Evolutionary conservation across 1,284 basidiomycete genomes (phyloP).

Genomic region (Apiotrichum akiyoshidainum): DNA sequence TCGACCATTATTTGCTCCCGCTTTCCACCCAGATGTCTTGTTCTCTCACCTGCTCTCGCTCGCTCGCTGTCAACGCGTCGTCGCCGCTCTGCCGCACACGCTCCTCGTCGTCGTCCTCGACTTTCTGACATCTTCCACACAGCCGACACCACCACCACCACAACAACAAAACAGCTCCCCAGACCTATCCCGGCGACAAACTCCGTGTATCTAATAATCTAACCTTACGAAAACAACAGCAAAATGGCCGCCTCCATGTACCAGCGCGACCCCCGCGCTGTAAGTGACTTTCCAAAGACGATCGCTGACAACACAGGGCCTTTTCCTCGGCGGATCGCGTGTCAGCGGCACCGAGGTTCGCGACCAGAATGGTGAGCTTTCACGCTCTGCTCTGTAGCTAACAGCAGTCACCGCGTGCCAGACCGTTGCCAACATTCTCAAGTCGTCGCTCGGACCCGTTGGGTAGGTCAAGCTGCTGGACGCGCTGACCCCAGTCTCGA

Average conservation of each 20-base stretch:
- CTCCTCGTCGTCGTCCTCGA: neutral
- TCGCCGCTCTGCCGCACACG: neutral
- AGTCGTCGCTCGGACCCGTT: conserved; percentile 91
- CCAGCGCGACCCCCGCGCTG: conserved; percentile 51
- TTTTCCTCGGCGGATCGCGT: conserved; percentile 89
- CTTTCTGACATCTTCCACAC: conserved; percentile 17
- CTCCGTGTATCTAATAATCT: neutral
- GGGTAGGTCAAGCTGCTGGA: conserved; percentile 49
- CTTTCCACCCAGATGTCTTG: neutral
- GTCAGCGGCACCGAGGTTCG: conserved; percentile 92
- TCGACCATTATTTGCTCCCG: neutral
- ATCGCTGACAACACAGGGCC: conserved; percentile 55
- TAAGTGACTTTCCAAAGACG: conserved; percentile 25
- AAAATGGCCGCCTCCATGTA: conserved; percentile 51
- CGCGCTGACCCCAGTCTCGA: conserved; percentile 60
- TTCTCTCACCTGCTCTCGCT: no score
- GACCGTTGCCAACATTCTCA: conserved; percentile 95
- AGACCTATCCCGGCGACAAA: neutral
- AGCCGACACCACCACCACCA: neutral
- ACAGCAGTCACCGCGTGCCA: conserved; percentile 83
- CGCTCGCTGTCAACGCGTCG: neutral
- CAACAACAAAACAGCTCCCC: neutral
- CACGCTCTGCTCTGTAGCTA: neutral
- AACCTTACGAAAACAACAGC: neutral
- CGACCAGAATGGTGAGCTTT: conserved; percentile 81